A percentile compares a stretch with the other conserved stretches of the same genome.
These are phyloP conservation scores for Vigna radiata DNA, from an alignment of 306 rosid species.

Conservation along the genomic window DNA sequence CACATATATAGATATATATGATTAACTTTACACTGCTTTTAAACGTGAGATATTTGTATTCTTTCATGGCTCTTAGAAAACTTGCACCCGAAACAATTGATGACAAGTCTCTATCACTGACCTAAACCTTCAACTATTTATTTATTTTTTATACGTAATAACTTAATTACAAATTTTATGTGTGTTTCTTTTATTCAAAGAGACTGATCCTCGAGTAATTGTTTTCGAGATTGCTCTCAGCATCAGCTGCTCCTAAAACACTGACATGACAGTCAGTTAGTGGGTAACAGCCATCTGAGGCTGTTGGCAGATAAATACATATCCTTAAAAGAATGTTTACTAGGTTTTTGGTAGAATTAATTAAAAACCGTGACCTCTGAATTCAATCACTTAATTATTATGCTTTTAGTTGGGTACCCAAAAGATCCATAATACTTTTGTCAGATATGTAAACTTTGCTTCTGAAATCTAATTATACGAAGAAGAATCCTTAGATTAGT, in stretches of 20 bases:
- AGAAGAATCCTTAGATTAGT: not conserved
- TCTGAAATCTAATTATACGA: not conserved
- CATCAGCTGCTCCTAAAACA: not conserved
- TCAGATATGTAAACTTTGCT: not conserved
- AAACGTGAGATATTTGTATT: not conserved
- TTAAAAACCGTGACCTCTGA: not conserved
- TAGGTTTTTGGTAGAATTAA: conserved; percentile 6
- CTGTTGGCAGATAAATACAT: not conserved
- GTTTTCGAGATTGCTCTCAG: not conserved
- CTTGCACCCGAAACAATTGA: conserved; percentile 24
- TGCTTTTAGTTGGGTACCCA: not conserved
- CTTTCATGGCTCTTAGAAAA: conserved; percentile 1
- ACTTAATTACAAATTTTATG: not conserved
- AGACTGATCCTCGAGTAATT: not conserved
- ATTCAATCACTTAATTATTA: not conserved
- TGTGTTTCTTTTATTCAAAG: conserved; percentile 2
- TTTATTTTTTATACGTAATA: not conserved
- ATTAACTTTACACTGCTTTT: not conserved
- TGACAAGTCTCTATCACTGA: conserved; percentile 28
- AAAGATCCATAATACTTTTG: not conserved
- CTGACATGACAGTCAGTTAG: not conserved
- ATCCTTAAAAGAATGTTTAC: conserved; percentile 1
- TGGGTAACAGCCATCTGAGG: not conserved
- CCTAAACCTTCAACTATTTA: not conserved
- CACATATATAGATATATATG: not conserved